phyloP scores from a whole-genome alignment of 208 protist genomes.

The Leishmania arabica region DNA sequence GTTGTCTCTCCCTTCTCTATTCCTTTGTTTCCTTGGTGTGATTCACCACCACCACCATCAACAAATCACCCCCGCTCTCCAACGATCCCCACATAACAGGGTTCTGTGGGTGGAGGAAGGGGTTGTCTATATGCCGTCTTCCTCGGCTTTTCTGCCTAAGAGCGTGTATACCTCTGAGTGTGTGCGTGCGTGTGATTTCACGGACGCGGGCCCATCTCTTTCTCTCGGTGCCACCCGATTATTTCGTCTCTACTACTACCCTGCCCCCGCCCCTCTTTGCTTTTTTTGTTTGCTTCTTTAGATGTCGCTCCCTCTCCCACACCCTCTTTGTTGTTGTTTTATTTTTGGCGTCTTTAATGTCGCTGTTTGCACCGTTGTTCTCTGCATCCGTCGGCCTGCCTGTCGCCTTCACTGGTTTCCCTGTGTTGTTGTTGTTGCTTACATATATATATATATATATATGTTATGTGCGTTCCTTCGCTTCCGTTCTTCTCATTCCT shows the following conservation, averaged over 20 bases:
- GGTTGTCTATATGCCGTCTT: not conserved
- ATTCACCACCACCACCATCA: not conserved
- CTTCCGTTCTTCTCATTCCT: too few relatives aligned
- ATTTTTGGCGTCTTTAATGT: not conserved
- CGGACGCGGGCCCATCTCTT: not conserved
- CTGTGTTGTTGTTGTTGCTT: too few relatives aligned
- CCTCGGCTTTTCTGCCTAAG: not conserved
- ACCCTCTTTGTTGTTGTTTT: not conserved
- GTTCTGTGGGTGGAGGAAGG: not conserved
- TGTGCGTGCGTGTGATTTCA: not conserved
- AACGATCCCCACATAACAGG: not conserved
- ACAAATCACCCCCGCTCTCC: too few relatives aligned
- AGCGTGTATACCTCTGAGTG: not conserved
- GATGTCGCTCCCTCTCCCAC: conserved; percentile 2
- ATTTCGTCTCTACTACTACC: too few relatives aligned
- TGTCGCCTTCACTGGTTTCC: not conserved
- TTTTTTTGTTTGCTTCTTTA: not conserved
- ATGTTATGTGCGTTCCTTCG: too few relatives aligned
- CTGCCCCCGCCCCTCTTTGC: not conserved
- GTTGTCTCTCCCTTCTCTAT: conserved; percentile 12
- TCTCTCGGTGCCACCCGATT: not conserved
- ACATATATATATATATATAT: too few relatives aligned
- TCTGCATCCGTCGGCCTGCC: not conserved
- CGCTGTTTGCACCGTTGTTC: not conserved
- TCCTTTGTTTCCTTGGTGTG: not conserved